Conservation (phyloP, 2,329 filamentous ascomycete species). For the Didymella segeticola region DNA sequence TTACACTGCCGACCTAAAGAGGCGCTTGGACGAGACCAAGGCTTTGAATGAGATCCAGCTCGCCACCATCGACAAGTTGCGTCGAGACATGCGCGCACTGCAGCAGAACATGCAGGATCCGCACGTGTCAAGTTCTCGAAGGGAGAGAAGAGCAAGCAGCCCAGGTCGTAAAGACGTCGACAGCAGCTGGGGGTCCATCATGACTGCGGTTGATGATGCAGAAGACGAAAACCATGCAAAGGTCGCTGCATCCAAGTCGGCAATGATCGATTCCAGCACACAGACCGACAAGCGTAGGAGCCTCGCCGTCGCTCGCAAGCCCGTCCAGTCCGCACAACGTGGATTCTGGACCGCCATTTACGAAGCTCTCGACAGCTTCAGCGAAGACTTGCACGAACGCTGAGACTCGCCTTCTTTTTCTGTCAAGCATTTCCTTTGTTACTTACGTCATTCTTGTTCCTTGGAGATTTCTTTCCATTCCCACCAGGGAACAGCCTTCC, state of each 20-base stretch:
- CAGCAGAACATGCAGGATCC: conserved; percentile 23
- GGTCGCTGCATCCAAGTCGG: background rate
- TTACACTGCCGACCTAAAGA: conserved; percentile 34
- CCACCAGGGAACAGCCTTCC: background rate
- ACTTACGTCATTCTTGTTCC: background rate
- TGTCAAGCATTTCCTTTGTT: background rate
- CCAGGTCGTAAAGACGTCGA: background rate
- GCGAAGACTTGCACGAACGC: conserved; percentile 16
- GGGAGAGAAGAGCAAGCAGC: conserved; percentile 1
- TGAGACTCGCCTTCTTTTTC: background rate
- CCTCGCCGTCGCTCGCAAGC: conserved; percentile 21
- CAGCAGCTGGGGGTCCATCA: conserved; percentile 12
- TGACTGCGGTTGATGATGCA: conserved; percentile 5
- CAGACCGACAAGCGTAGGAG: conserved; percentile 9
- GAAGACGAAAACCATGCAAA: background rate
- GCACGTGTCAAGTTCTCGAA: conserved; percentile 1
- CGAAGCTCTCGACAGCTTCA: conserved; percentile 30
- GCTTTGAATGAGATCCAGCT: conserved; percentile 41
- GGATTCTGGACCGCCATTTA: conserved; percentile 33
- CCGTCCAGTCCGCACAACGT: conserved; percentile 8
- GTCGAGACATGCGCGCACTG: conserved; percentile 29
- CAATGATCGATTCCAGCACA: conserved; percentile 12
- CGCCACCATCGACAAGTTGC: conserved; percentile 41
- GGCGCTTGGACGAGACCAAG: conserved; percentile 43
- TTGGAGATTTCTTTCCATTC: background rate